phyloP scores from a whole-genome alignment of 306 rosid genomes.

The Adenanthera pavonina region DNA sequence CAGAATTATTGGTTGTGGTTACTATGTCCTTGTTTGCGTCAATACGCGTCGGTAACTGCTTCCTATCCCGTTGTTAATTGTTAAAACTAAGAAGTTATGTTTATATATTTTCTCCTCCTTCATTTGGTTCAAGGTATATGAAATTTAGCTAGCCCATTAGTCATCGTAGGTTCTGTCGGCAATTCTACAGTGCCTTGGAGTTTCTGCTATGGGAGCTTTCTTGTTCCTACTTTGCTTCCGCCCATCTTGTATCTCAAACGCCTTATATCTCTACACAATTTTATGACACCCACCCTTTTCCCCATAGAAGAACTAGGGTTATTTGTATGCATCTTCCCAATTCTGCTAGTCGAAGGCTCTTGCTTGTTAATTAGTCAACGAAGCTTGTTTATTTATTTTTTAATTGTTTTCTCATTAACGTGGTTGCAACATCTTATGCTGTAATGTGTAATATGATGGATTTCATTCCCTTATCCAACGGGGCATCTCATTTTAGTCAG shows the following conservation, averaged over 20 bases:
- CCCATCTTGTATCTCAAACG: background rate
- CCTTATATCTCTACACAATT: background rate
- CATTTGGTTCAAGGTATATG: background rate
- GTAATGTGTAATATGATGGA: background rate
- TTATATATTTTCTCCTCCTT: background rate
- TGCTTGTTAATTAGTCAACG: constrained; percentile 11
- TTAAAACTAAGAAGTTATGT: background rate
- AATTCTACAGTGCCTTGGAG: background rate
- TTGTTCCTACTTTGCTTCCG: background rate
- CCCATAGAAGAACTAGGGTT: background rate
- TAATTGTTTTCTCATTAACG: background rate
- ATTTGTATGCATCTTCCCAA: background rate
- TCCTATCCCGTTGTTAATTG: background rate
- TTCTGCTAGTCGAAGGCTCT: background rate
- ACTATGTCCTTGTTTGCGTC: background rate
- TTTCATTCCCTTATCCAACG: background rate
- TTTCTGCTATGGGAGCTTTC: background rate
- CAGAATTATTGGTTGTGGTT: background rate
- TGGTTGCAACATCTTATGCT: background rate
- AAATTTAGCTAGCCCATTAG: background rate
- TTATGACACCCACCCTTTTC: background rate
- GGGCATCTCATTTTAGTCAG: background rate
- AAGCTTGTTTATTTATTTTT: background rate
- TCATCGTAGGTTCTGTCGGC: background rate
- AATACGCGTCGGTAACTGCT: background rate